Conservation (phyloP, 1,284 basidiomycete species). For the Pseudozyma flocculosa region DNA sequence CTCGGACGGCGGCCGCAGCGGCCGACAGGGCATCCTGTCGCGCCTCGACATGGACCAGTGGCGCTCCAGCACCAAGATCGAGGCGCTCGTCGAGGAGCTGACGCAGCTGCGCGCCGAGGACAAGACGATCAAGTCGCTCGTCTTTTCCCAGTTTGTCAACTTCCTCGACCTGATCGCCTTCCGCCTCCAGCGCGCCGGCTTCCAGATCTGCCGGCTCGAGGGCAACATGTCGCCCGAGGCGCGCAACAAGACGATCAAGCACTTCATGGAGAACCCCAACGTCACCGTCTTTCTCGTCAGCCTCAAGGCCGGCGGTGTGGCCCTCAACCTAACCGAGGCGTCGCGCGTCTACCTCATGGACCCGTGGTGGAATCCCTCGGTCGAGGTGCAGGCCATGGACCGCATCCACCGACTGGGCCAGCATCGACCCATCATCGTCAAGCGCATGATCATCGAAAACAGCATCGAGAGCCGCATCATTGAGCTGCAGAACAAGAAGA, state of each 20-base stretch:
- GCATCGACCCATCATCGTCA: conserved; percentile 85
- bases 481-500: conserved; percentile 91
- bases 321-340: conserved; percentile 60
- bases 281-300: conserved; percentile 94
- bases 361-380: conserved; percentile 57
- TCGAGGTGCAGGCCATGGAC: conserved; percentile 79
- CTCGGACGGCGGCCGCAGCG: conserved; percentile 63
- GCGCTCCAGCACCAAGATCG: conserved; percentile 94
- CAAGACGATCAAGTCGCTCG: conserved; percentile 90
- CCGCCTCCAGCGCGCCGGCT: conserved; percentile 83
- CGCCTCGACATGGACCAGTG: conserved; percentile 83
- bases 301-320: conserved; percentile 93
- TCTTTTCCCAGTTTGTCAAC: conserved; percentile 92
- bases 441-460: conserved; percentile 92
- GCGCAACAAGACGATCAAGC: conserved; percentile 87
- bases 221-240: conserved; percentile 97
- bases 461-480: conserved; percentile 89
- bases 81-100: conserved; percentile 92
- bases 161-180: conserved; percentile 80
- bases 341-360: conserved; percentile 58
- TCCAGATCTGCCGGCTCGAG: conserved; percentile 86
- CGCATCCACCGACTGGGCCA: conserved; percentile 83
- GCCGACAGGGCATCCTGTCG: conserved; percentile 87
- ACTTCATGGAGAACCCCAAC: conserved; percentile 91
- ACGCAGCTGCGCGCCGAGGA: conserved; percentile 79